Base-by-base conservation (phyloP, 2,329 filamentous ascomycete genomes). In the Pleurostoma richardsiae region DNA sequence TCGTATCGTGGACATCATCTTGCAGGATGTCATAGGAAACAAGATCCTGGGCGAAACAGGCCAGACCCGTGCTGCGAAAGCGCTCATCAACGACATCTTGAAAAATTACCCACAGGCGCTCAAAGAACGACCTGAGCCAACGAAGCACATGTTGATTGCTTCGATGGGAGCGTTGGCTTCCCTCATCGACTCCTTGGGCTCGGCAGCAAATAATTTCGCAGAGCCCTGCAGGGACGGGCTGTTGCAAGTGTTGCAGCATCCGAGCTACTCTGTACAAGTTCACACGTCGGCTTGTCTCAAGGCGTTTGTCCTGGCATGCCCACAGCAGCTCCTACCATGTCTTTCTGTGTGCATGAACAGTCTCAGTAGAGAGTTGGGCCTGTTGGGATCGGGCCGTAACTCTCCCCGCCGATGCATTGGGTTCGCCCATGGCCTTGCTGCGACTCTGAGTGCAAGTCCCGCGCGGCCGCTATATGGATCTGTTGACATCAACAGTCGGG, bases 271-370 rank as follows among this genome's bases (percentile, higher is more conserved):
- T 4, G 94, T 99, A 3, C 94, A 99, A 61, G 83, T 97, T 3
- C 87, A 94, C 58, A 85, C 90, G 2, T 89, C 94, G 4, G 81
- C 88, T 50, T 96, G 90, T 59, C 73, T 97, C 56, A 90, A 92
- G 56, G 82, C 80, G 0, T 94, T 97, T 59, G 88, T 95, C 1
- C 74, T 96, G 40, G 90, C 90, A 10, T 96, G 90, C 56, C 94
- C 94, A 4, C 88, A 95, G 55, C 92, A 97, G 61, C 79, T 99
- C 5, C 72, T 97, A 4, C 88, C 90, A 3, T 94, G 90, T 52
- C 82, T 97, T 19, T 95, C 92, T 0, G 88, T 97, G 41, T 97
- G 91, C 65, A 91, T 97, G 86, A 96, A 96, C 65, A 96, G 90
- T 62, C 78, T 99, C 50, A 88, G 83, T 51, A 79, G 94, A 52